Evolutionary conservation across 768 basidiomycete species (phyloP).

Genomic region (Xanthoconium stramineum): DNA sequence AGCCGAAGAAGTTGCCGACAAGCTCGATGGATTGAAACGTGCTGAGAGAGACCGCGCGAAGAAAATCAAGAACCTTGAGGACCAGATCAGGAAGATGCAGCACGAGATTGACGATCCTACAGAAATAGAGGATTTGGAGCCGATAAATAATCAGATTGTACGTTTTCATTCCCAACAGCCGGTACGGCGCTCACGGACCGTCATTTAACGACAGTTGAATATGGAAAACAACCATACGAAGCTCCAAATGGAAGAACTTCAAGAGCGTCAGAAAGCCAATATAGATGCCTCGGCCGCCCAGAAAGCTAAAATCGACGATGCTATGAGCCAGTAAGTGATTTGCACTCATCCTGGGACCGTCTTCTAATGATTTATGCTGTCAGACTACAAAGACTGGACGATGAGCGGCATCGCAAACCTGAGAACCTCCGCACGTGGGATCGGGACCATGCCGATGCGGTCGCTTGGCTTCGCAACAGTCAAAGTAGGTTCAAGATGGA

Average conservation of each 20-base stretch:
- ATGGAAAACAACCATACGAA: slow-evolving; percentile 22
- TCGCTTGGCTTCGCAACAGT: slow-evolving; percentile 72
- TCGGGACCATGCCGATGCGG: slow-evolving; percentile 56
- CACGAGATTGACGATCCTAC: slow-evolving; percentile 49
- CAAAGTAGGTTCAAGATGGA: slow-evolving; percentile 66
- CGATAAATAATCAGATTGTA: slow-evolving; percentile 47
- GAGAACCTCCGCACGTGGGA: slow-evolving; percentile 52
- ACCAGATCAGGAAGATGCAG: slow-evolving; percentile 46
- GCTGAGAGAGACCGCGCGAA: slow-evolving; percentile 57
- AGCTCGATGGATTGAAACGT: slow-evolving; percentile 54
- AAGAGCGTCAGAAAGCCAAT: slow-evolving; percentile 36
- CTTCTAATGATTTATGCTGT: background rate
- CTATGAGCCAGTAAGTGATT: slow-evolving; percentile 28
- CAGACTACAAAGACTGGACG: slow-evolving; percentile 57
- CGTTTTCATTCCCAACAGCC: slow-evolving; percentile 12
- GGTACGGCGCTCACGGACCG: background rate
- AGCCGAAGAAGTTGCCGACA: slow-evolving; percentile 48
- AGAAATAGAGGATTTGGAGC: slow-evolving; percentile 45
- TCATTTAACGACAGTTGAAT: slow-evolving; percentile 29
- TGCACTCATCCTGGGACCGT: background rate
- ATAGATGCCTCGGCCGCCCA: slow-evolving; percentile 34
- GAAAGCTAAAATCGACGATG: slow-evolving; percentile 31
- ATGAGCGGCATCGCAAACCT: slow-evolving; percentile 58
- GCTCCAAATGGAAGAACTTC: slow-evolving; percentile 33
- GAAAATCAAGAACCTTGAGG: slow-evolving; percentile 53